Evolutionary conservation across 108 stramenopile genomes (phyloP), one percentile per base, ranked within the genome.

Genomic region (Asterionellopsis glacialis): DNA sequence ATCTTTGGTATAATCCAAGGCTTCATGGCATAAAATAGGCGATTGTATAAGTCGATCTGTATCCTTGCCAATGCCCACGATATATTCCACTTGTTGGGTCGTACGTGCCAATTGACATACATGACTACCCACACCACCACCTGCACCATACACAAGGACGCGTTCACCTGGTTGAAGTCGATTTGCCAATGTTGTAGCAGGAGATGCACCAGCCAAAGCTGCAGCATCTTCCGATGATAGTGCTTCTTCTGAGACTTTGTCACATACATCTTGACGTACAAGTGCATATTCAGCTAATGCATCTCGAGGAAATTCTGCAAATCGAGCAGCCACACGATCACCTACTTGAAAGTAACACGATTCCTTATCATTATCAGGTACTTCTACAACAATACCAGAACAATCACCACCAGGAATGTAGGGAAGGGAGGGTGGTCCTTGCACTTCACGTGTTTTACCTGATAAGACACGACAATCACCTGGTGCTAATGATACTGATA

Each of bases 331-430:
- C 14, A 86, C 78, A 24, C 63, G 41, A 61, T 86, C 85, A 4
- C 85, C 85, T 1, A 81, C 69, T 43, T 59, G 18, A 41, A 81
- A 81, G 12, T 7, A n/a, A 22, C 5, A 43, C 65, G 2, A 5
- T 45, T 69, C 16, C 38, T 57, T 55, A 24, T 28, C 60, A 25
- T 77, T 63, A 0, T 62, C 26, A 12, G 74, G 75, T 21, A 81
- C 57, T 56, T 76, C 72, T 13, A 69, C 73, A 0, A 86, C 81
- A 41, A 75, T 62, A 7, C 85, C 85, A 39, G 73, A 77, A 33
- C 70, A 73, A 67, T 86, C 85, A 11, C 85, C 85, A 33, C 81
- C 79, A 11, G 82, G 85, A 40, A 80, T 65, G 45, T 86, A 86
- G 0, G 85, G 85, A 39, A 86, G 75, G 1, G 73, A 72, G 15